Percentiles rank a stretch among this genome's conserved stretches.
These are phyloP conservation scores for Orbilia blumenaviensis DNA, from an alignment of 2,329 filamentous ascomycete species.

Conservation along the genomic window DNA sequence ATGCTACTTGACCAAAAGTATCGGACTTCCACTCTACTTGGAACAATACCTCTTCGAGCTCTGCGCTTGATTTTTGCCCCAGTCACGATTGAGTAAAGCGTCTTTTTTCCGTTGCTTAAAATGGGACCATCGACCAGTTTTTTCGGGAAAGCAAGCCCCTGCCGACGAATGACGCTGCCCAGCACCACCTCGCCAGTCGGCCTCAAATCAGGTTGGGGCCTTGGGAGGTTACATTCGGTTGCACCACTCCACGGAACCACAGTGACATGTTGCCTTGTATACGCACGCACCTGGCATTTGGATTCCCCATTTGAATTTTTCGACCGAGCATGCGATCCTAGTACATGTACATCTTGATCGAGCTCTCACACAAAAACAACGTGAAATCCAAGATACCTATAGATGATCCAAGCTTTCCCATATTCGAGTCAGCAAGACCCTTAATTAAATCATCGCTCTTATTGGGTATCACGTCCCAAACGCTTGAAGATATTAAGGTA, in stretches of 20 bases:
- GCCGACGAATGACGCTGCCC: conserved; percentile 40
- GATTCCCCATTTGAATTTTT: conserved; percentile 13
- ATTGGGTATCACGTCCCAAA: conserved; percentile 1
- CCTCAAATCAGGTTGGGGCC: conserved; percentile 31
- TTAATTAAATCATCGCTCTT: neutral
- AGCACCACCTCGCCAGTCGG: conserved; percentile 15
- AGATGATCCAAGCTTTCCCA: neutral
- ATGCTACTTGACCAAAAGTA: conserved; percentile 6
- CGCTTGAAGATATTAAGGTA: conserved; percentile 7
- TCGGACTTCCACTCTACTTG: conserved; percentile 11
- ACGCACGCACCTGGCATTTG: conserved; percentile 4
- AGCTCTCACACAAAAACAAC: too few species aligned
- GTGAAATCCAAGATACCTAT: neutral
- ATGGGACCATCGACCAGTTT: conserved; percentile 32
- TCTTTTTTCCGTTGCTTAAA: conserved; percentile 52
- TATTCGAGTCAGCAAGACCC: neutral
- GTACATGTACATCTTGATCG: neutral
- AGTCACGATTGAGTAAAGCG: conserved; percentile 12
- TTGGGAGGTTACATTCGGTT: conserved; percentile 53
- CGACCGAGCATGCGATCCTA: neutral
- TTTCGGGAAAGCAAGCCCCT: conserved; percentile 42
- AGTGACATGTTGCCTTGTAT: conserved; percentile 35
- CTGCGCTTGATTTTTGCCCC: neutral
- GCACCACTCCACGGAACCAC: conserved; percentile 6
- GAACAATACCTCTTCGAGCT: conserved; percentile 13